Percentiles rank a stretch among this genome's conserved stretches.
Evolutionary conservation across 805 yeast genomes (phyloP).

Genomic region (Lipomyces lipofer): DNA sequence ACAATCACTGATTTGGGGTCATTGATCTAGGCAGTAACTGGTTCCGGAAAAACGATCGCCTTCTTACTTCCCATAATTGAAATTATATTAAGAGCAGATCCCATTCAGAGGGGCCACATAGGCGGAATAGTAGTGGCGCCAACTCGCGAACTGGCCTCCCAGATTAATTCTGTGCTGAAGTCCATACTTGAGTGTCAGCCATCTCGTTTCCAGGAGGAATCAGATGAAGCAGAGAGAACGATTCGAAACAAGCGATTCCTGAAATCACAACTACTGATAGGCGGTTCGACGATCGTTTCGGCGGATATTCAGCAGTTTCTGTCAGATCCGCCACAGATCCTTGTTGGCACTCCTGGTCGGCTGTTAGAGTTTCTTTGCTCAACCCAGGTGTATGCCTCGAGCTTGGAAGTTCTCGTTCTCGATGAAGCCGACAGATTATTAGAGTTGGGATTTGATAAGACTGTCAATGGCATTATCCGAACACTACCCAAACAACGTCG

Average conservation of each 20-base stretch:
- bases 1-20: background rate
- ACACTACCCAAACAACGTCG: slow-evolving; percentile 86
- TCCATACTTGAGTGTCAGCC: slow-evolving; percentile 55
- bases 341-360: slow-evolving; percentile 94
- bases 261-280: slow-evolving; percentile 43
- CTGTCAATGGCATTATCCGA: slow-evolving; percentile 65
- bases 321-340: slow-evolving; percentile 61
- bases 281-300: slow-evolving; percentile 48
- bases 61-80: slow-evolving; percentile 82
- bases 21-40: slow-evolving; percentile 69
- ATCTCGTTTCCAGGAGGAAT: slow-evolving; percentile 47
- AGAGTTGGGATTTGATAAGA: slow-evolving; percentile 71
- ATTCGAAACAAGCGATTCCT: slow-evolving; percentile 25
- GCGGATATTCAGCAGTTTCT: slow-evolving; percentile 68
- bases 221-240: slow-evolving; percentile 9
- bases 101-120: slow-evolving; percentile 57
- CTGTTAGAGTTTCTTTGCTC: slow-evolving; percentile 67
- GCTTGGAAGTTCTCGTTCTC: slow-evolving; percentile 71
- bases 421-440: slow-evolving; percentile 93
- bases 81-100: slow-evolving; percentile 43
- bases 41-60: slow-evolving; percentile 97
- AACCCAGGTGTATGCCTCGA: slow-evolving; percentile 55
- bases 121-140: slow-evolving; percentile 75
- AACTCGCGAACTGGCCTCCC: slow-evolving; percentile 54
- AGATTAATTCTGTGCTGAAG: slow-evolving; percentile 65